phyloP scores from a whole-genome alignment of 2,329 filamentous ascomycete species.

The Fusarium albosuccineum region DNA sequence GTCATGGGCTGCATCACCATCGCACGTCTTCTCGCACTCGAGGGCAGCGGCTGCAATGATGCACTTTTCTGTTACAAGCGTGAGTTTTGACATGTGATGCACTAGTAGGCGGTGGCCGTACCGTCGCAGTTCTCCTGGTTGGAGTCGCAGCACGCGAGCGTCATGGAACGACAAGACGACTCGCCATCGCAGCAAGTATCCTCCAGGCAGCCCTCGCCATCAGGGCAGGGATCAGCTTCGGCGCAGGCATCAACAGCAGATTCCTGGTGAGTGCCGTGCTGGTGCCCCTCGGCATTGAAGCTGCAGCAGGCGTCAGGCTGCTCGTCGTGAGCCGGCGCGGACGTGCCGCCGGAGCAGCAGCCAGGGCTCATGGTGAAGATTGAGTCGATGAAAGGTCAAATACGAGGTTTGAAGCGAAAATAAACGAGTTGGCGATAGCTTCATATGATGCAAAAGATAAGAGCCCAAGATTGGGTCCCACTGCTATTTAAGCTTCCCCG shows the following conservation, averaged over 20 bases:
- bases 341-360: neutral
- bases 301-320: neutral
- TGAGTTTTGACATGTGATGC: neutral
- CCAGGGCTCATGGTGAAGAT: neutral
- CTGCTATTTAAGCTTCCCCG: neutral
- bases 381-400: neutral
- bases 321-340: neutral
- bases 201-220: neutral
- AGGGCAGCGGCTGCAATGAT: slow-evolving; percentile 25
- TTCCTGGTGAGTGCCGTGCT: neutral
- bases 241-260: neutral
- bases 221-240: neutral
- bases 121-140: neutral
- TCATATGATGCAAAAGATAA: neutral
- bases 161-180: neutral
- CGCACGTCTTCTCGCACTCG: slow-evolving; percentile 26
- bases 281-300: neutral
- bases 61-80: slow-evolving; percentile 22
- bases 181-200: neutral
- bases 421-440: neutral
- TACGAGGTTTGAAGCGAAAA: neutral
- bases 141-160: neutral
- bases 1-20: slow-evolving; percentile 19
- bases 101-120: neutral
- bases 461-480: neutral